A percentile compares a stretch with the other conserved stretches of the same genome.
These are phyloP conservation scores for Cyclostephanos invisitatus DNA, from an alignment of 108 stramenopile genomes.

Conservation along the genomic window DNA sequence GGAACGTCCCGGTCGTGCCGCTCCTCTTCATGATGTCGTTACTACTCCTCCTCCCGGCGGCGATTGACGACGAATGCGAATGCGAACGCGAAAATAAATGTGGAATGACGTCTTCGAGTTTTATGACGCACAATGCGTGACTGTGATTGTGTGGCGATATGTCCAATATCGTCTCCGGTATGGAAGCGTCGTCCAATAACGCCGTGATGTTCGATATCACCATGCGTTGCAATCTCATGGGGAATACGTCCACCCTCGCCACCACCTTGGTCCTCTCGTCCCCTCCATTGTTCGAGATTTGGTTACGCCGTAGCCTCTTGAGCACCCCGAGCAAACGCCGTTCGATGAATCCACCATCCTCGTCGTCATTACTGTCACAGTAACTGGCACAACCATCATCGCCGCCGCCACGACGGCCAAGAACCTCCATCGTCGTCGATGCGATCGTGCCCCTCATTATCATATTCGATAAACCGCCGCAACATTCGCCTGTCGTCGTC, in stretches of 20 bases:
- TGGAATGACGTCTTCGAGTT: slow-evolving; percentile 8
- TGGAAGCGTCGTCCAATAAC: slow-evolving; percentile 15
- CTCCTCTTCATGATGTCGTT: background rate
- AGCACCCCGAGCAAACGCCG: background rate
- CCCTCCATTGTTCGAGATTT: background rate
- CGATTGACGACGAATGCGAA: too few relatives aligned
- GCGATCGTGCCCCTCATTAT: too few relatives aligned
- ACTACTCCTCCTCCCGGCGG: background rate
- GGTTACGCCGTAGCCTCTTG: background rate
- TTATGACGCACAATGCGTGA: slow-evolving; percentile 31
- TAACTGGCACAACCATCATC: too few relatives aligned
- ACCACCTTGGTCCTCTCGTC: background rate
- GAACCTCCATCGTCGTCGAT: background rate
- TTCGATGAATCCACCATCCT: background rate
- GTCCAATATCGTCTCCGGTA: slow-evolving; percentile 30
- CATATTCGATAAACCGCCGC: too few relatives aligned
- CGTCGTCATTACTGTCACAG: background rate
- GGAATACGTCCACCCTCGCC: slow-evolving; percentile 29
- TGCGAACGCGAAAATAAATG: too few relatives aligned
- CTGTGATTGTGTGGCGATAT: slow-evolving; percentile 24
- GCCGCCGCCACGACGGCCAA: background rate
- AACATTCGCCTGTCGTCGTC: too few relatives aligned
- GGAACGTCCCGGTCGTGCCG: slow-evolving; percentile 1
- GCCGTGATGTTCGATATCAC: slow-evolving; percentile 8
- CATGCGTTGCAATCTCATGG: slow-evolving; percentile 9